Percentiles rank a stretch among this genome's conserved stretches.
phyloP scores from a whole-genome alignment of 2,329 filamentous ascomycete species.

The Amauroascus niger region DNA sequence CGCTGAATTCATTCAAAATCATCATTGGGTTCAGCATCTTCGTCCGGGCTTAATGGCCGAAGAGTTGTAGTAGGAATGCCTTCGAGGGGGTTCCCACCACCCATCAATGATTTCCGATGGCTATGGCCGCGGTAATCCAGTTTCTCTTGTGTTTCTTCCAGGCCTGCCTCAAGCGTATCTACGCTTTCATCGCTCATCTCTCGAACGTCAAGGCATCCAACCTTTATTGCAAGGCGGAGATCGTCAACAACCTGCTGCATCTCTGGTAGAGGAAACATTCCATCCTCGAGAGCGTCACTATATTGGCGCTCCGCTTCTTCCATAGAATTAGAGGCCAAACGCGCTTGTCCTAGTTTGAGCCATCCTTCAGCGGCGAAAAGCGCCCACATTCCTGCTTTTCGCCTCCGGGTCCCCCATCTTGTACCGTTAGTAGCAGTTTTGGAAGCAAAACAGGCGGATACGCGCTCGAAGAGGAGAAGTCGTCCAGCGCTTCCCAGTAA shows the following conservation, averaged over 20 bases:
- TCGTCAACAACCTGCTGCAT: constrained; percentile 43
- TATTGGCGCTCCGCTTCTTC: constrained; percentile 56
- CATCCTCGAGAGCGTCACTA: constrained; percentile 34
- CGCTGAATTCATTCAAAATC: constrained; percentile 38
- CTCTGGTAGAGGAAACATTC: constrained; percentile 41
- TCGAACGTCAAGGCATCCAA: constrained; percentile 37
- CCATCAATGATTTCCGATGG: constrained; percentile 49
- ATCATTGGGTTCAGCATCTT: constrained; percentile 32
- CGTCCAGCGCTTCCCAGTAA: constrained; percentile 67
- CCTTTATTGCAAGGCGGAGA: constrained; percentile 35
- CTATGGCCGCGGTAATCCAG: constrained; percentile 42
- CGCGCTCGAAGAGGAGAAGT: constrained; percentile 73
- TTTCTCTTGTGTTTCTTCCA: constrained; percentile 44
- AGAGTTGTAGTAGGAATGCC: constrained; percentile 43
- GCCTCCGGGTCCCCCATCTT: constrained; percentile 58
- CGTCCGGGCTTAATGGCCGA: constrained; percentile 27
- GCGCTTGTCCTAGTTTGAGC: constrained; percentile 64
- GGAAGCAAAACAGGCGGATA: constrained; percentile 72
- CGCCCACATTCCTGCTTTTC: constrained; percentile 87
- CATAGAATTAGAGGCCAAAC: constrained; percentile 68
- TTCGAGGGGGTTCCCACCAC: constrained; percentile 42
- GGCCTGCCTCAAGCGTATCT: constrained; percentile 22
- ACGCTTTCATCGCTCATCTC: constrained; percentile 28
- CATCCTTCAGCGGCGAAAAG: constrained; percentile 75
- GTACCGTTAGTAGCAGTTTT: constrained; percentile 58